Evolutionary conservation across 164 flowering plant species (phyloP).

Genomic region (Tetrastigma voinierianum): DNA sequence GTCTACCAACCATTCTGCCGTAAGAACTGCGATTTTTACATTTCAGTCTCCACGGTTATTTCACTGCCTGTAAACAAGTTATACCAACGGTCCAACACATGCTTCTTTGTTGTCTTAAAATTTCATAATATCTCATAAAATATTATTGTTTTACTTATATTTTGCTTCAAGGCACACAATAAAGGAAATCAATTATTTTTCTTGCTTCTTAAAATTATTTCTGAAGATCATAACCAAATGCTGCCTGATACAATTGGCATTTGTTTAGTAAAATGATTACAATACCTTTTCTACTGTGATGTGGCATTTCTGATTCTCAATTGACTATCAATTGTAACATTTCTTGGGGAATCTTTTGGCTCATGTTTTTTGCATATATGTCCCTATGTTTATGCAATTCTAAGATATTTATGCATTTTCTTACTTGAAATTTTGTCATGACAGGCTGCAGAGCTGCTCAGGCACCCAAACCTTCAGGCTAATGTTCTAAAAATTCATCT

Average conservation of each 20-base stretch:
- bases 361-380: neutral
- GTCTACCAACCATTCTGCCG: no score
- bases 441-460: slow-evolving; percentile 91
- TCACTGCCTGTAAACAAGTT: no score
- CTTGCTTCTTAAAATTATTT: neutral
- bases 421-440: slow-evolving; percentile 7
- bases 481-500: slow-evolving; percentile 66
- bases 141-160: neutral
- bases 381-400: no score
- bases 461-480: slow-evolving; percentile 81
- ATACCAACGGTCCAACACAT: neutral
- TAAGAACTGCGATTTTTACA: no score
- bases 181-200: neutral
- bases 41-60: no score
- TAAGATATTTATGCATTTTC: neutral
- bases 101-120: neutral
- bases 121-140: neutral
- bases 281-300: no score
- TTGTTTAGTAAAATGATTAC: neutral
- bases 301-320: neutral
- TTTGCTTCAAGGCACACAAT: neutral
- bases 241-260: neutral
- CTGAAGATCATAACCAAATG: neutral
- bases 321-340: neutral
- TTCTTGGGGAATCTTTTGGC: neutral